Evolutionary conservation across 2,329 filamentous ascomycete species (phyloP), one percentile per base, ranked within the genome.

Genomic region (Neocatenulostroma microsporum): DNA sequence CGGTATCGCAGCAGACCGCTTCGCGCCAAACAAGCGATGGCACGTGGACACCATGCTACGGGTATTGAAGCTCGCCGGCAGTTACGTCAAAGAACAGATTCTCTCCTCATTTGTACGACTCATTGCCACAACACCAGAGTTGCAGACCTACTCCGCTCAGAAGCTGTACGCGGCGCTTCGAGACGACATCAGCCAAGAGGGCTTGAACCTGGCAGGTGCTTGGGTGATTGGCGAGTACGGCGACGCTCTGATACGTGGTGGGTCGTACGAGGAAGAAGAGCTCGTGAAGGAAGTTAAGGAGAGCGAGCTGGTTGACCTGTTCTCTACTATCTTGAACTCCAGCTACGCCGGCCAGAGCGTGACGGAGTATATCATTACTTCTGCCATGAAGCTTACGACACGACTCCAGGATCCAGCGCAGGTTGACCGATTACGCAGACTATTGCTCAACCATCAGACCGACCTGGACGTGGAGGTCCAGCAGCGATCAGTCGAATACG

Each of bases 141-240:
- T 96, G 25, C 91, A 98, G 62, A 94, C 88, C 1, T 98, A 98
- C 57, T 88, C 87, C 1, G 89, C 89, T 4, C 91, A 95, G 57
- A 98, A 96, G 62, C 71, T 98, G 5, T 98, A 95, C 60, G 72
- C 80, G 13, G 84, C 83, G 43, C 68, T 98, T 37, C 94, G 91
- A 61, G 91, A 94, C 48, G 91, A 98, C 53, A 95, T 98, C 51
- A 95, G 89, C 2, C 91, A 98, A 60, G 93, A 98, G 63, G 93
- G 87, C 46, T 67, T 98, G 46, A 95, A 87, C 7, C 75, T 96
- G 45, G 87, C 89, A 33, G 91, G 85, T 24, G 82, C 91, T 5
- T 98, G 91, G 91, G 93, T 91, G 36, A 94, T 98, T 59, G 91
- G 93, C 56, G 91, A 98, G 65, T 98, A 88, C 56, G 89, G 86